A percentile compares a stretch with the other conserved stretches of the same genome.
Evolutionary conservation across 192 early-diverging fungal species (phyloP).

Genomic region (Entomortierella beljakovae): DNA sequence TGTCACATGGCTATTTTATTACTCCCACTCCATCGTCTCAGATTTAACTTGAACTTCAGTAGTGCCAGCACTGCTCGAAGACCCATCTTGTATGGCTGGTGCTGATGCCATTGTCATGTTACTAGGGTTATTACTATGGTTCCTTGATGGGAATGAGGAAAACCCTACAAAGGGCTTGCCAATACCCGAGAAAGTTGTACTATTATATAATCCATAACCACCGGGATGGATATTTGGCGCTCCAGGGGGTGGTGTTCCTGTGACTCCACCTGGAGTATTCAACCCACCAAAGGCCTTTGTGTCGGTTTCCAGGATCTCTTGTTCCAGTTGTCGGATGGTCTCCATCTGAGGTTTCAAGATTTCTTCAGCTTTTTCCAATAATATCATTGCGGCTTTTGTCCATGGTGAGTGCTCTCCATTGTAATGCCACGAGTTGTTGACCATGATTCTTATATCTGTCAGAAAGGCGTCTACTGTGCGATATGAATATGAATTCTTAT

Average conservation of each 20-base stretch:
- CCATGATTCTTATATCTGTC: constrained; percentile 64
- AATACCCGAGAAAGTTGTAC: constrained; percentile 33
- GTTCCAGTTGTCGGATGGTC: constrained; percentile 34
- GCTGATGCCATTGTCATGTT: neutral
- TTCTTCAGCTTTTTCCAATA: constrained; percentile 54
- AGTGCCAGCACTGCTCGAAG: neutral
- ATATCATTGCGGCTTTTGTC: constrained; percentile 54
- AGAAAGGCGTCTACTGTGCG: constrained; percentile 59
- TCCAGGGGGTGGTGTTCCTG: constrained; percentile 14
- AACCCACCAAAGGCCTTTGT: constrained; percentile 24
- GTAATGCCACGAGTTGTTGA: constrained; percentile 63
- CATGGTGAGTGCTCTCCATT: constrained; percentile 63
- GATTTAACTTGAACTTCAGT: constrained; percentile 17
- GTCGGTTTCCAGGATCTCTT: constrained; percentile 44
- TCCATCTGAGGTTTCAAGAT: constrained; percentile 46
- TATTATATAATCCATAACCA: constrained; percentile 39
- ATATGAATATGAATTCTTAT: constrained; percentile 58
- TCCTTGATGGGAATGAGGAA: neutral
- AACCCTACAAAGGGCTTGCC: constrained; percentile 34
- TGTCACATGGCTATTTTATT: neutral
- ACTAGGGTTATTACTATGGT: neutral
- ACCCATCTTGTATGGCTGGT: neutral
- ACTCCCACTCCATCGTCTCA: constrained; percentile 35
- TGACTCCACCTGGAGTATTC: neutral
- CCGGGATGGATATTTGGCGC: constrained; percentile 27